These are phyloP conservation scores for Metarhizium brunneum DNA, from an alignment of 2,329 filamentous ascomycete genomes.

Conservation along the genomic window DNA sequence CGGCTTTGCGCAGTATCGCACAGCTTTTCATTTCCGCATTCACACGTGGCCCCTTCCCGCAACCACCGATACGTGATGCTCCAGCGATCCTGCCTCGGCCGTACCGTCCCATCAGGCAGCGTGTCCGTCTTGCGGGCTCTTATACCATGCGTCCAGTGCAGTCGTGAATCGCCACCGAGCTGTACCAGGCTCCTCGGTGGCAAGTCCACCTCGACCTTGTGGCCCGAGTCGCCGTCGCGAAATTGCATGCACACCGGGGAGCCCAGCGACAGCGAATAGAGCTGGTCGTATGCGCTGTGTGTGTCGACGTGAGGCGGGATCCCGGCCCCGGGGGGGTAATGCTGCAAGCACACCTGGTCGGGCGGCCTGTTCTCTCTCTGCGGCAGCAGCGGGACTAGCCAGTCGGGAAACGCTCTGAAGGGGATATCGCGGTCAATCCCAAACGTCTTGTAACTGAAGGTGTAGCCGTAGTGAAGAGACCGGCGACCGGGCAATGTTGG, in stretches of 20 bases:
- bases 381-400: constrained; percentile 40
- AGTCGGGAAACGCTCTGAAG: constrained; percentile 40
- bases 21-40: constrained; percentile 38
- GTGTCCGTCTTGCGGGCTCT: constrained; percentile 42
- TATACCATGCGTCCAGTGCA: constrained; percentile 49
- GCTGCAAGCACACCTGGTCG: constrained; percentile 51
- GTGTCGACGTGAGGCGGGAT: constrained; percentile 55
- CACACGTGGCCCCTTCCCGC: constrained; percentile 34
- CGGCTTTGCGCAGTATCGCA: constrained; percentile 42
- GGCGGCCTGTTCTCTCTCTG: constrained; percentile 32
- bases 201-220: constrained; percentile 35
- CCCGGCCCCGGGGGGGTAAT: constrained; percentile 49
- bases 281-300: constrained; percentile 34
- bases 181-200: constrained; percentile 39
- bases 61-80: constrained; percentile 48
- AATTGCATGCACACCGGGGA: constrained; percentile 36
- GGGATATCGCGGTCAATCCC: constrained; percentile 35
- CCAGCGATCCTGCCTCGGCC: constrained; percentile 36
- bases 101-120: constrained; percentile 33
- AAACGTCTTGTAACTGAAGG: constrained; percentile 50
- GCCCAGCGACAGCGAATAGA: constrained; percentile 35
- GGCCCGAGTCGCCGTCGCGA: constrained; percentile 15
- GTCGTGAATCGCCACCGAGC: constrained; percentile 37
- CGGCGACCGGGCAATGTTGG: constrained; percentile 5
- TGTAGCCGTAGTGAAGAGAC: constrained; percentile 41